These are phyloP conservation scores for Backusella liffmaniae DNA, from an alignment of 192 early-diverging fungal genomes.

Conservation along the genomic window DNA sequence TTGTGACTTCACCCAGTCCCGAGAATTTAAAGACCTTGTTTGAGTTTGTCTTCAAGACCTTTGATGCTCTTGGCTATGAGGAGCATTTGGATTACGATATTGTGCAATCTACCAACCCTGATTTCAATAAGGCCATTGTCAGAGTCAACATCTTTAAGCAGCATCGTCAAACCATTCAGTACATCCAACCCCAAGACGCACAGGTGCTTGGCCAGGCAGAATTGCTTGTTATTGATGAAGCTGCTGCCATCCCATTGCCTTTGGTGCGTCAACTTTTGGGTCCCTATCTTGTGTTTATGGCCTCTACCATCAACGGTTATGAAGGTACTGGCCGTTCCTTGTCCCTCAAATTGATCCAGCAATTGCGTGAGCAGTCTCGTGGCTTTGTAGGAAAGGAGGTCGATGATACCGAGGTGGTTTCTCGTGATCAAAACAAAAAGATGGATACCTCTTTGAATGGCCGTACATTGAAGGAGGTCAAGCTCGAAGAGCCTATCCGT, in stretches of 20 bases:
- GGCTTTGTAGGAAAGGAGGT: constrained; percentile 53
- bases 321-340: constrained; percentile 98
- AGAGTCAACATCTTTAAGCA: constrained; percentile 94
- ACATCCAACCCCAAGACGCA: constrained; percentile 95
- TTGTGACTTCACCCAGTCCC: constrained; percentile 95
- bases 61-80: constrained; percentile 97
- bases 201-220: constrained; percentile 94
- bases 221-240: constrained; percentile 97
- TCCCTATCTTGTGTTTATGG: constrained; percentile 97
- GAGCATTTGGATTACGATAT: constrained; percentile 99
- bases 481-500: constrained; percentile 93
- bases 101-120: constrained; percentile 96
- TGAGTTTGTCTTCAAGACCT: constrained; percentile 97
- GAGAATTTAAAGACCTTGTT: constrained; percentile 99
- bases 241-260: constrained; percentile 96
- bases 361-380: constrained; percentile 90
- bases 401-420: constrained; percentile 37
- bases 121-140: constrained; percentile 93
- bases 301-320: constrained; percentile 98
- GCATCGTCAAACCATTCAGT: constrained; percentile 98
- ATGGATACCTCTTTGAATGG: constrained; percentile 40
- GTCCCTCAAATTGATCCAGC: constrained; percentile 93
- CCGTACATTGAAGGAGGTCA: constrained; percentile 86
- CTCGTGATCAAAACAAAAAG: constrained; percentile 54
- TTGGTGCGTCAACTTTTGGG: constrained; percentile 90